Percentiles rank a stretch among this genome's conserved stretches.
phyloP scores from a whole-genome alignment of 805 yeast species.

The Saturnispora halmiae region DNA sequence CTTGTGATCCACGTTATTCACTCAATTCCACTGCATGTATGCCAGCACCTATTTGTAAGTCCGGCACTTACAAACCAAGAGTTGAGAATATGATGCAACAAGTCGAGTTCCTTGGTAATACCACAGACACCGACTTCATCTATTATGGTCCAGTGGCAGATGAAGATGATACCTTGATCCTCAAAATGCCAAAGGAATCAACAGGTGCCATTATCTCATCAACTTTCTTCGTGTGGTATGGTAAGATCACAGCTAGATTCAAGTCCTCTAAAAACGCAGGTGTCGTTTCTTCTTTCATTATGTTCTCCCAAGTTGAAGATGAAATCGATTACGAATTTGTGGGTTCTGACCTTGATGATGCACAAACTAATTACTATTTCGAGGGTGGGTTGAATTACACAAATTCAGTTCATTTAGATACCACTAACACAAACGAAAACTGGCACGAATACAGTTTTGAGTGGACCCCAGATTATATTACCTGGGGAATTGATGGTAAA shows the following conservation, averaged over 20 bases:
- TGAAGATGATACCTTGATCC: conserved; percentile 46
- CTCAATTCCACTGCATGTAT: conserved; percentile 61
- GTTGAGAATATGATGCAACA: conserved; percentile 22
- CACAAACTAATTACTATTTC: conserved; percentile 74
- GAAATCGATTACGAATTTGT: conserved; percentile 85
- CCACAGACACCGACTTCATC: conserved; percentile 57
- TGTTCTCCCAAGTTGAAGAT: conserved; percentile 78
- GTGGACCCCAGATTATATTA: conserved; percentile 65
- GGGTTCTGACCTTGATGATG: conserved; percentile 59
- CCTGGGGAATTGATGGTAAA: conserved; percentile 68
- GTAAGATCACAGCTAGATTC: conserved; percentile 59
- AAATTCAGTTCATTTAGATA: conserved; percentile 39
- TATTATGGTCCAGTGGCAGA: conserved; percentile 52
- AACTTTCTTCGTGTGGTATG: conserved; percentile 79
- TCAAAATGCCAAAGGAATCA: conserved; percentile 72
- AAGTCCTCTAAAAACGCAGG: conserved; percentile 72
- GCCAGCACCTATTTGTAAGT: conserved; percentile 73
- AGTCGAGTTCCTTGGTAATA: conserved; percentile 50
- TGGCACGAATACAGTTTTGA: conserved; percentile 72
- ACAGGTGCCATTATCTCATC: conserved; percentile 77
- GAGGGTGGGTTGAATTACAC: conserved; percentile 65
- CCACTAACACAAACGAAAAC: conserved; percentile 49
- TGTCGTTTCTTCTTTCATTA: conserved; percentile 74
- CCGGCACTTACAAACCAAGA: conserved; percentile 36
- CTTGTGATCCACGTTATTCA: conserved; percentile 75